Base-by-base conservation (phyloP, 352 stramenopile genomes). In the Pythium apleroticum region DNA sequence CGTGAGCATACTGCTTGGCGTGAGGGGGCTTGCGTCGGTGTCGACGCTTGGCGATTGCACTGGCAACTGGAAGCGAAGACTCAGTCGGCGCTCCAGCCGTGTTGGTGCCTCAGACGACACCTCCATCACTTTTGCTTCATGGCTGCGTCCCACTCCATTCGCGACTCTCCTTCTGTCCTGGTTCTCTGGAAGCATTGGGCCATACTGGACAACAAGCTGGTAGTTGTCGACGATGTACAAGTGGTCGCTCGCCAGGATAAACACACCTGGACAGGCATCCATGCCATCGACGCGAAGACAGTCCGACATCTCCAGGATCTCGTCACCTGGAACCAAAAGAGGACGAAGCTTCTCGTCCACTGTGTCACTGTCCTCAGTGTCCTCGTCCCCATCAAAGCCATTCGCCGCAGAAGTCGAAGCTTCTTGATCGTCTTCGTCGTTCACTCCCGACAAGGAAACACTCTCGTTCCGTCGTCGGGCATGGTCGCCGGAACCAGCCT, bases 201-300 rank as follows among this genome's bases (percentile, higher is more conserved):
- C 65, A 37, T 72, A 68, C 24, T 67, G 65, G 10, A 67, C 15
- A 15, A 63, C 57, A 8, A 70, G 72, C 50, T 89, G 80, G 43
- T 90, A 90, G 55, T 90, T 89, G 60, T 91, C 83, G 9, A 91
- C 66, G 30, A 90, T 90, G 57, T 91, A 91, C 24, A 84, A 62
- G 48, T 90, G 74, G 37, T 87, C 74, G 37, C 75, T 89, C 68
- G 81, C 86, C 0, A 91, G 25, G 25, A 91, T 69, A 49, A 91
- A 89, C 4, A 91, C 78, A 0, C 83, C 81, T 4, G 83, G 83
- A 53, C 79, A 90, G 19, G 81, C 87, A 68, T 90, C 83, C 79
- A 90, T 88, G n/a, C 83, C 83, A 35, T 91, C 83, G 45, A 91
- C 81, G 25, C 83, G 76, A 50, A 89, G 72, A 49, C 83, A 91